Evolutionary conservation across 805 yeast genomes (phyloP).

Genomic region (Wickerhamomyces canadensis): DNA sequence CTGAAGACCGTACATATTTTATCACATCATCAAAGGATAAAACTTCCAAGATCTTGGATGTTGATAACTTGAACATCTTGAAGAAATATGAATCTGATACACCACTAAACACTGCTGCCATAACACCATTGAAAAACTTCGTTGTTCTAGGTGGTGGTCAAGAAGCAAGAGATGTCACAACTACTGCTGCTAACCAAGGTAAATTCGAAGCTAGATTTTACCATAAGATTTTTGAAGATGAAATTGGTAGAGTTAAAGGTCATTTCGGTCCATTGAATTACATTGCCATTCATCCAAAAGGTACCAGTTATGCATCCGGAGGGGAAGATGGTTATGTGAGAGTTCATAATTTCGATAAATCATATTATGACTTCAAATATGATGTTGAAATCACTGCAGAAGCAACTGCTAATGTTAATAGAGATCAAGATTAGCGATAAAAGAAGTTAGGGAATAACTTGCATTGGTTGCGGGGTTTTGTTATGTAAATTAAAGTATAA

Average conservation of each 20-base stretch:
- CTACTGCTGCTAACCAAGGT: conserved; percentile 92
- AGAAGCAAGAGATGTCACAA: conserved; percentile 96
- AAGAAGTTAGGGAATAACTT: no score
- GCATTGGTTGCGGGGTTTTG: no score
- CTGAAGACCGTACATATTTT: conserved; percentile 82
- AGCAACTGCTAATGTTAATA: conserved; percentile 24
- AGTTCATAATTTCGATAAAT: conserved; percentile 87
- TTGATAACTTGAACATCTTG: conserved; percentile 63
- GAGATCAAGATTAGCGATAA: conserved; percentile 1
- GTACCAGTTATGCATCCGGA: conserved; percentile 91
- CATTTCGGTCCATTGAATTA: conserved; percentile 98
- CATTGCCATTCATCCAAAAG: conserved; percentile 91
- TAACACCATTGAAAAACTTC: conserved; percentile 89
- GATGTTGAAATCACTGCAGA: conserved; percentile 83
- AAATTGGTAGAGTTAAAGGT: conserved; percentile 94
- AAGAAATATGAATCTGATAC: conserved; percentile 83
- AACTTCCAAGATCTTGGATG: conserved; percentile 71
- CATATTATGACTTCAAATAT: conserved; percentile 87
- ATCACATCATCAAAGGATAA: conserved; percentile 92
- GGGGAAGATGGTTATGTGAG: conserved; percentile 98
- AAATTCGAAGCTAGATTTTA: conserved; percentile 94
- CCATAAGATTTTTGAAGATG: conserved; percentile 93
- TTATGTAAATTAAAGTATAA: no score
- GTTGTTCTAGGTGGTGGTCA: conserved; percentile 98
- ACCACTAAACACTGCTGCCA: conserved; percentile 92